Conservation (phyloP, 805 yeast species). For the Tetrapisispora iriomotensis region DNA sequence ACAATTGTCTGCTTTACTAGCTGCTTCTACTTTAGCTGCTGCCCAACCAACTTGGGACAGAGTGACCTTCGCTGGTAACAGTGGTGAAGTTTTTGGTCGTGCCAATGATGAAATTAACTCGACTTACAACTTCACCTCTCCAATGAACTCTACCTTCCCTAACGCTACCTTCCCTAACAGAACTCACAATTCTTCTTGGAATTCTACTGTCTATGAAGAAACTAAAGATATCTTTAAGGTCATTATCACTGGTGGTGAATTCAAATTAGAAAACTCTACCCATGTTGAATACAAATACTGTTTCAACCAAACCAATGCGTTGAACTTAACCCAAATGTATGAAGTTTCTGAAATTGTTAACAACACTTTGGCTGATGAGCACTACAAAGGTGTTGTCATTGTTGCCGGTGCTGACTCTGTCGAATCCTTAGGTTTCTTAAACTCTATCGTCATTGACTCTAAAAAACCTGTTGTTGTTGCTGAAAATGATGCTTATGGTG, state of each 20-base stretch:
- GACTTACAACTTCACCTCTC: background rate
- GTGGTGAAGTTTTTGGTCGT: too few relatives aligned
- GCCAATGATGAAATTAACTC: background rate
- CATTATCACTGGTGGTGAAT: slow-evolving; percentile 18
- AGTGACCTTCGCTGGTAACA: too few relatives aligned
- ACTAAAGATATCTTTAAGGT: slow-evolving; percentile 10
- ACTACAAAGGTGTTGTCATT: slow-evolving; percentile 16
- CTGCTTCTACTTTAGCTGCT: slow-evolving; percentile 10
- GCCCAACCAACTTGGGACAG: slow-evolving; percentile 15
- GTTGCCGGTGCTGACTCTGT: slow-evolving; percentile 14
- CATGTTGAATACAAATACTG: slow-evolving; percentile 10
- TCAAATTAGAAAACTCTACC: slow-evolving; percentile 6
- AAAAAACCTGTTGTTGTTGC: slow-evolving; percentile 19
- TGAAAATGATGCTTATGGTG: slow-evolving; percentile 13
- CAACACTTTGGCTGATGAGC: slow-evolving; percentile 6
- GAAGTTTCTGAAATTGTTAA: slow-evolving; percentile 12
- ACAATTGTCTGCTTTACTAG: slow-evolving; percentile 8
- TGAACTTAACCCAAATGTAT: slow-evolving; percentile 18
- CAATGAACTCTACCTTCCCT: background rate
- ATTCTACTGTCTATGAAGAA: slow-evolving; percentile 2
- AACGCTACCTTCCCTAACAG: slow-evolving; percentile 4
- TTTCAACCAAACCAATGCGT: slow-evolving; percentile 14
- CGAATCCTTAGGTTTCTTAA: slow-evolving; percentile 23
- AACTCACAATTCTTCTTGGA: slow-evolving; percentile 1
- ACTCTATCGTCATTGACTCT: slow-evolving; percentile 16